phyloP scores from a whole-genome alignment of 2,329 filamentous ascomycete genomes.

The Fusarium algeriense region DNA sequence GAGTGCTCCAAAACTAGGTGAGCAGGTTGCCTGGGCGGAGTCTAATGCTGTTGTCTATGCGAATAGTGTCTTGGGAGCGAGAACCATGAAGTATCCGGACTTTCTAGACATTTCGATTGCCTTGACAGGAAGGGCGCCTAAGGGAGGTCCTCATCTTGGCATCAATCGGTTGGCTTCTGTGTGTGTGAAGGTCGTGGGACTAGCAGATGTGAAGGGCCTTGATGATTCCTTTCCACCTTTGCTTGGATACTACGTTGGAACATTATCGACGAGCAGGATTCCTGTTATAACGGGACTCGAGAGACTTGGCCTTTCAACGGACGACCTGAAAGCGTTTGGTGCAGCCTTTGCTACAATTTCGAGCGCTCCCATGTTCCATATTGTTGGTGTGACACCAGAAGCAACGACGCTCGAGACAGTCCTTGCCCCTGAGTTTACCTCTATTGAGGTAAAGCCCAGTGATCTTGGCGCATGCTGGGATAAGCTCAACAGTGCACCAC shows the following conservation, averaged over 20 bases:
- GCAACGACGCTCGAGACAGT: conserved; percentile 15
- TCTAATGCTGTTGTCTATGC: conserved; percentile 42
- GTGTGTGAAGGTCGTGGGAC: conserved; percentile 46
- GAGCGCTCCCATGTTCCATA: conserved; percentile 42
- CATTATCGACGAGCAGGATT: conserved; percentile 24
- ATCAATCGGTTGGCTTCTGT: conserved; percentile 23
- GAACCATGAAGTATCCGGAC: conserved; percentile 39
- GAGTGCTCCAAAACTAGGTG: conserved; percentile 17
- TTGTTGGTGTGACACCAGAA: conserved; percentile 35
- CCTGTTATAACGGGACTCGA: conserved; percentile 34
- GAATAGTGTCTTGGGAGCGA: conserved; percentile 39
- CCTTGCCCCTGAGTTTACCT: background rate
- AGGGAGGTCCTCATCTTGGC: conserved; percentile 21
- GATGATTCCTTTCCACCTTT: conserved; percentile 40
- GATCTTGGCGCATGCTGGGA: conserved; percentile 22
- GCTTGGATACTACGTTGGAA: conserved; percentile 34
- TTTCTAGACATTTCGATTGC: conserved; percentile 37
- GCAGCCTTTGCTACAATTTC: conserved; percentile 41
- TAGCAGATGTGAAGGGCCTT: background rate
- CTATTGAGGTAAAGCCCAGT: background rate
- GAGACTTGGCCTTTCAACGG: conserved; percentile 3
- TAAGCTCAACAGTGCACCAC: conserved; percentile 20
- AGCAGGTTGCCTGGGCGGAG: conserved; percentile 38
- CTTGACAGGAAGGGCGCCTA: conserved; percentile 35
- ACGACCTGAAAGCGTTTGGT: conserved; percentile 39